Evolutionary conservation across 441 rosid genomes (phyloP).

Genomic region (Lepidium campestre): DNA sequence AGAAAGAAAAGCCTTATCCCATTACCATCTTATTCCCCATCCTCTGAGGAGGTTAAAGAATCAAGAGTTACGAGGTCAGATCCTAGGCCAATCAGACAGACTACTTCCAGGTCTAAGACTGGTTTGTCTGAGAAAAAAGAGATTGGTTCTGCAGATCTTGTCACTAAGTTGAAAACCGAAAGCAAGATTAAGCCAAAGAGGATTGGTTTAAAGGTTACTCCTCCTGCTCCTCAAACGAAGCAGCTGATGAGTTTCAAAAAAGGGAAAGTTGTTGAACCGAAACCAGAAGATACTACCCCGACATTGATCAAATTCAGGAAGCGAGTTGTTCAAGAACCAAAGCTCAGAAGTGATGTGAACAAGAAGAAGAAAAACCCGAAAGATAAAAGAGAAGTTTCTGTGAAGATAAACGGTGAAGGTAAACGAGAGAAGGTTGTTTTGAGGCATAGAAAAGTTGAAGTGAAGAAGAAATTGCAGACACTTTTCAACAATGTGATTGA

Average conservation of each 20-base stretch:
- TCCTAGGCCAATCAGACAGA: slow-evolving; percentile 16
- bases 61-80: background rate
- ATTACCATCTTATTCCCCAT: slow-evolving; percentile 13
- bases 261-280: slow-evolving; percentile 56
- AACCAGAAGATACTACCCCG: slow-evolving; percentile 37
- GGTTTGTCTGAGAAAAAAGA: slow-evolving; percentile 15
- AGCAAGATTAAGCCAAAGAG: slow-evolving; percentile 16
- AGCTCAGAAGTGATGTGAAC: slow-evolving; percentile 30
- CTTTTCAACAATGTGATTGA: slow-evolving; percentile 78
- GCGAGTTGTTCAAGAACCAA: slow-evolving; percentile 40
- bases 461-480: slow-evolving; percentile 53
- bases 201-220: slow-evolving; percentile 21
- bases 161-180: background rate
- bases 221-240: slow-evolving; percentile 1
- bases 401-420: slow-evolving; percentile 19
- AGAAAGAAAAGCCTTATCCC: background rate
- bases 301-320: slow-evolving; percentile 62
- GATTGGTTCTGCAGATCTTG: slow-evolving; percentile 11
- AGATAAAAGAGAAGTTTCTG: slow-evolving; percentile 28
- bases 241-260: slow-evolving; percentile 52
- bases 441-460: slow-evolving; percentile 66
- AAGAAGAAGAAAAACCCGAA: slow-evolving; percentile 34
- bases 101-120: slow-evolving; percentile 13
- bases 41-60: background rate
- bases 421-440: slow-evolving; percentile 49